Percentiles rank a stretch among this genome's conserved stretches.
Evolutionary conservation across 106 monocot genomes (phyloP).

Genomic region (Dioscorea dumetorum): DNA sequence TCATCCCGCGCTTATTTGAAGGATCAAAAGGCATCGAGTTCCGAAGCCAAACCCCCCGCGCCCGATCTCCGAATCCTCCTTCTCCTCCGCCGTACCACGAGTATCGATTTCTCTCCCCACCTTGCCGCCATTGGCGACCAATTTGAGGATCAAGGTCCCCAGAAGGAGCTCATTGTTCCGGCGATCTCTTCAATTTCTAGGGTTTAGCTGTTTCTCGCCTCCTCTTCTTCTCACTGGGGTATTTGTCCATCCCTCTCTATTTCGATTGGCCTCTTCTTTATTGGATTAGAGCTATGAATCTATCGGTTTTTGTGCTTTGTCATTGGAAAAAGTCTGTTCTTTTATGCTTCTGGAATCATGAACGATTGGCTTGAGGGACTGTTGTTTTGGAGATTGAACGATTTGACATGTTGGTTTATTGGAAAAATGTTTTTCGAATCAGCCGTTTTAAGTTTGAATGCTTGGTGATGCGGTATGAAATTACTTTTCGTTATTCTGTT

Average conservation of each 20-base stretch:
- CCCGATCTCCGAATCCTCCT: background rate
- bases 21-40: background rate
- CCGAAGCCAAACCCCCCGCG: background rate
- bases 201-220: background rate
- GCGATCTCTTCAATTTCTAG: background rate
- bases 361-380: background rate
- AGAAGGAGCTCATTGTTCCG: background rate
- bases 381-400: background rate
- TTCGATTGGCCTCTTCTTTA: background rate
- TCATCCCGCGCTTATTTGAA: conserved; percentile 1
- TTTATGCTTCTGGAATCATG: background rate
- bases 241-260: background rate
- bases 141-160: background rate
- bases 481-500: no score
- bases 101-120: background rate
- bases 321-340: background rate
- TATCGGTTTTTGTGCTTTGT: background rate
- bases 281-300: background rate
- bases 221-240: background rate
- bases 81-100: background rate
- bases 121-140: background rate
- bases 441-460: no score
- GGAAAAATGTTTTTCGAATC: no score
- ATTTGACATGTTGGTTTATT: no score
- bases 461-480: no score